Conservation (phyloP, 1,284 basidiomycete genomes). For the Moesziomyces antarcticus region DNA sequence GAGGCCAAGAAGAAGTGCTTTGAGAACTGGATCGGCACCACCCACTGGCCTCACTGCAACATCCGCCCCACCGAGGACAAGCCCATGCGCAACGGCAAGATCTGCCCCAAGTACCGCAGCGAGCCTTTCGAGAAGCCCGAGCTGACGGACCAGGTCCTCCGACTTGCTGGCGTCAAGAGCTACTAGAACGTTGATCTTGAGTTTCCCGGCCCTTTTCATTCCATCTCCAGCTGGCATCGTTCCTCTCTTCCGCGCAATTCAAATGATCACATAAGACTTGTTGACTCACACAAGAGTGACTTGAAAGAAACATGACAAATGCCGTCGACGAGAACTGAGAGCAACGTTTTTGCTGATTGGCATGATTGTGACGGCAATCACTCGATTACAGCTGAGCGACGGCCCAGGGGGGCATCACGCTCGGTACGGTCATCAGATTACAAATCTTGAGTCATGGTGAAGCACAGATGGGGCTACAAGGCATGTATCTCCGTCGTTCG, state of each 20-base stretch:
- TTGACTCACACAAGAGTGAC: neutral
- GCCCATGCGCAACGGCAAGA: conserved; percentile 12
- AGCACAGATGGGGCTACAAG: too few species aligned
- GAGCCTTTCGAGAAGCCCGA: conserved; percentile 21
- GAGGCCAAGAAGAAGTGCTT: conserved; percentile 19
- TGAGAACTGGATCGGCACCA: conserved; percentile 20
- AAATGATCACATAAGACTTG: neutral
- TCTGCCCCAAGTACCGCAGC: conserved; percentile 16
- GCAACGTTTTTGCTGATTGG: too few species aligned
- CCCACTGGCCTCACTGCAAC: conserved; percentile 28
- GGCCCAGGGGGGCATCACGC: too few species aligned
- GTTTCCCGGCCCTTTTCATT: neutral
- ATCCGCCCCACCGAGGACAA: conserved; percentile 13
- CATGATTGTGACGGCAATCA: too few species aligned
- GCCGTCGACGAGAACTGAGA: too few species aligned
- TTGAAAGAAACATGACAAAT: neutral
- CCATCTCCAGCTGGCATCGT: neutral
- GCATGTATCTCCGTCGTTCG: too few species aligned
- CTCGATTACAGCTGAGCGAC: too few species aligned
- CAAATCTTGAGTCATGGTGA: too few species aligned
- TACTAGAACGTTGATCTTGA: neutral
- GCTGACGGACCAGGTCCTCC: conserved; percentile 13
- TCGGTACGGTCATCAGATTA: too few species aligned
- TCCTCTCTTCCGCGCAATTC: neutral
- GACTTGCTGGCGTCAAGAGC: conserved; percentile 14